Base-by-base conservation (phyloP, 129 eudicot species). In the Heracleum sosnowskyi region DNA sequence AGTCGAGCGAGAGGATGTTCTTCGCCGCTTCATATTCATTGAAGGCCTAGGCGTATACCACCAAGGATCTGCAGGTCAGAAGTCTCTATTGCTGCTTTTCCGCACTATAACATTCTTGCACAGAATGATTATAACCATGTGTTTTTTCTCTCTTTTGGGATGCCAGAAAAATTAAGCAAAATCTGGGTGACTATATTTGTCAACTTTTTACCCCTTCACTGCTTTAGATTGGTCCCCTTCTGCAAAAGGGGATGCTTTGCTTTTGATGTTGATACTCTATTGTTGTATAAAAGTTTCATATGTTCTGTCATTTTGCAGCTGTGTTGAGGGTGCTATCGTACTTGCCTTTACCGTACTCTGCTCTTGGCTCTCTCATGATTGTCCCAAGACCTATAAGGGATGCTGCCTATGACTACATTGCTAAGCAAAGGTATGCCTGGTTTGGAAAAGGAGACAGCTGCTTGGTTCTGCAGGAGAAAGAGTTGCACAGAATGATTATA, bases 11-110 rank as follows among this genome's bases (percentile, higher is more conserved):
- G 87, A 90, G 83, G 99, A 92, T 84, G 99, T 96, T 85, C 89
- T 84, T 79, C 91, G 89, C 35, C 93, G 97, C 37, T 89, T 96
- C 81, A 62, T 96, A 77, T 96, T 96, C 88, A 82, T 92, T 78
- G 99, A 96, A 87, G 97, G 97, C 69, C 97, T 88, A 37, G 87
- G 81, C 39, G 81, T 44, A 66, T 92, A 96, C 85, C 96, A 90
- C 82, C 97, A 92, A 86, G 99, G 93, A 47, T 92, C 97, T 47
- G 80, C 97, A 79, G 99, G 99, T 96, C 72, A 83, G 70, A 53
- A 78, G 70, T 57, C 78, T 45, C 73, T 72, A 28, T 73, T 26
- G 53, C 69, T 73, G 41, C 66, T 37, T 26, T 11, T 29, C 20
- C 3, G 36, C 76, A 20, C 35, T 2, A 39, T 11, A 72, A 11